These are phyloP conservation scores for Gossypium longicalyx DNA, from an alignment of 345 rosid species.

Conservation along the genomic window DNA sequence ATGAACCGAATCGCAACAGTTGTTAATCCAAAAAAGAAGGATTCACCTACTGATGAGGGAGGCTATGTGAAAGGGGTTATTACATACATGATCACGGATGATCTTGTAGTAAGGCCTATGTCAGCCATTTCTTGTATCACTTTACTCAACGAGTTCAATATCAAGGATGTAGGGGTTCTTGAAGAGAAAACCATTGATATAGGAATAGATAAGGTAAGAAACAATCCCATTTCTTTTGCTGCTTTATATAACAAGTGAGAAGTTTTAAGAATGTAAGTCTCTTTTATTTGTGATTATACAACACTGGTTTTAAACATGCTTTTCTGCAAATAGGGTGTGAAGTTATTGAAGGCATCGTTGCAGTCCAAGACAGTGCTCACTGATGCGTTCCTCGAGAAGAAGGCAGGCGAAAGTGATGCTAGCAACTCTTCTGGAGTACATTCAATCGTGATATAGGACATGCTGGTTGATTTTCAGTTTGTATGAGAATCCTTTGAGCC, in stretches of 20 bases:
- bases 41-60: neutral
- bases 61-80: conserved; percentile 32
- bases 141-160: conserved; percentile 18
- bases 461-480: neutral
- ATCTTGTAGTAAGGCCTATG: conserved; percentile 28
- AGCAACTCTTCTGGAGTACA: neutral
- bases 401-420: neutral
- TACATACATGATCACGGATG: conserved; percentile 32
- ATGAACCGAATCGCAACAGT: neutral
- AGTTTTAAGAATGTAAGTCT: neutral
- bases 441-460: neutral
- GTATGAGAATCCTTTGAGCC: neutral
- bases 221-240: neutral
- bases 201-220: conserved; percentile 22
- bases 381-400: conserved; percentile 3
- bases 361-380: conserved; percentile 5
- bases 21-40: neutral
- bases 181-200: conserved; percentile 16
- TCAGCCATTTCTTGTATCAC: conserved; percentile 22
- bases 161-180: conserved; percentile 14
- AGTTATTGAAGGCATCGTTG: conserved; percentile 8
- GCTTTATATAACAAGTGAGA: neutral
- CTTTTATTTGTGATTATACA: neutral
- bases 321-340: neutral
- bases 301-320: neutral